These are phyloP conservation scores for Trypanosoma theileri DNA, from an alignment of 208 protist species.

Conservation along the genomic window DNA sequence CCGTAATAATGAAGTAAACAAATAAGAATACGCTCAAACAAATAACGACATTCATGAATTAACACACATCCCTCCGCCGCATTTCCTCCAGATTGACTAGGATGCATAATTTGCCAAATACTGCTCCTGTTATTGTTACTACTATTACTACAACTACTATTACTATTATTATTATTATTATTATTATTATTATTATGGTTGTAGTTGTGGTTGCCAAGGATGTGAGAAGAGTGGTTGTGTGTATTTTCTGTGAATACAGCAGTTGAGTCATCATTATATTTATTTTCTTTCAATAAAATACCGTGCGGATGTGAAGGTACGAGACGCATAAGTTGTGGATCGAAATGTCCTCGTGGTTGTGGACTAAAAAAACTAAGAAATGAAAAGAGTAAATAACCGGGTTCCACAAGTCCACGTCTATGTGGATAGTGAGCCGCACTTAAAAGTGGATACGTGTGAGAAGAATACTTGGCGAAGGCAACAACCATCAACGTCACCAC, in stretches of 20 bases:
- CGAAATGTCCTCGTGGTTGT: conserved; percentile 23
- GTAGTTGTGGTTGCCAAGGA: too few species aligned
- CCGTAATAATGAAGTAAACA: conserved; percentile 13
- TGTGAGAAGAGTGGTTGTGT: too few species aligned
- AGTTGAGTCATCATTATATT: neutral
- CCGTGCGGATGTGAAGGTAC: conserved; percentile 16
- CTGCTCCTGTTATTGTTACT: neutral
- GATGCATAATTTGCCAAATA: conserved; percentile 18
- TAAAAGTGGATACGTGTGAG: conserved; percentile 2
- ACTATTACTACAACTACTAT: neutral
- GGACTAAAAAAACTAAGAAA: conserved; percentile 37
- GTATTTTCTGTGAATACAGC: too few species aligned
- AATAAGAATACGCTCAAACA: conserved; percentile 26
- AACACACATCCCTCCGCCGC: conserved; percentile 14
- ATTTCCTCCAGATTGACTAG: neutral
- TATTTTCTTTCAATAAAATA: conserved; percentile 12
- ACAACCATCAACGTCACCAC: conserved; percentile 29
- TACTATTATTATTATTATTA: neutral
- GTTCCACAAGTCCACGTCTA: conserved; percentile 10
- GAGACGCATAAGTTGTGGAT: conserved; percentile 21
- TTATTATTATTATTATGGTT: too few species aligned
- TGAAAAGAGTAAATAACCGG: conserved; percentile 21
- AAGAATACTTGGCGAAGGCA: conserved; percentile 16
- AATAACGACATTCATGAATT: conserved; percentile 17
- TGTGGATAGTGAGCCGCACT: conserved; percentile 18